A percentile compares a stretch with the other conserved stretches of the same genome.
phyloP scores from a whole-genome alignment of 257 asterid species.

The Fraxinus cuspidata region DNA sequence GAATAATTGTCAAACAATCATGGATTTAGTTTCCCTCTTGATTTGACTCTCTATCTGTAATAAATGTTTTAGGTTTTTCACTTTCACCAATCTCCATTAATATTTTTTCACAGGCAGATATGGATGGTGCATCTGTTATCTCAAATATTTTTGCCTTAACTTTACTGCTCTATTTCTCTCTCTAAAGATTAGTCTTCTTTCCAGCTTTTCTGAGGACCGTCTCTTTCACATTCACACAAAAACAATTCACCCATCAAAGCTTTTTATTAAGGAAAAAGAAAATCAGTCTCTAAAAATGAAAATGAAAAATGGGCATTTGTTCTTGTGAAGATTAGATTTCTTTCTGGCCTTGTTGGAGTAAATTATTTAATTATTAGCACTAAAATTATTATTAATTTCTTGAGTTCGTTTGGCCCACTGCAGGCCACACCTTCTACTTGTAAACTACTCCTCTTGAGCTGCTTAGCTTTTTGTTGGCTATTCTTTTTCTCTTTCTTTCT shows the following conservation, averaged over 20 bases:
- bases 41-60: background rate
- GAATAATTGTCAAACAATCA: background rate
- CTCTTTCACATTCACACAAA: conserved; percentile 48
- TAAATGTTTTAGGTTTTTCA: conserved; percentile 26
- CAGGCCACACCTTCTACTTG: conserved; percentile 53
- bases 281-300: conserved; percentile 25
- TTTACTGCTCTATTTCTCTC: conserved; percentile 29
- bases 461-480: conserved; percentile 36
- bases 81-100: conserved; percentile 9
- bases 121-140: conserved; percentile 41
- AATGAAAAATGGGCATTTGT: background rate
- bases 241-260: conserved; percentile 46
- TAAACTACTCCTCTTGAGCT: conserved; percentile 49
- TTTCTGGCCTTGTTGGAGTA: conserved; percentile 51
- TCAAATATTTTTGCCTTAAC: conserved; percentile 41
- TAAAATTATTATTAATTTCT: conserved; percentile 33
- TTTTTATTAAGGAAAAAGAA: conserved; percentile 20
- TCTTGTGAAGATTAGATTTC: conserved; percentile 51
- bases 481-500: conserved; percentile 7
- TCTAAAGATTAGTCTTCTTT: conserved; percentile 59
- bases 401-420: conserved; percentile 61
- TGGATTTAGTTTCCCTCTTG: background rate
- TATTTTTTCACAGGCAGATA: conserved; percentile 26
- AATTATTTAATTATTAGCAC: conserved; percentile 27
- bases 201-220: conserved; percentile 49